These are phyloP conservation scores for Helotiales sp. DNA, from an alignment of 2,329 filamentous ascomycete species.

Conservation along the genomic window DNA sequence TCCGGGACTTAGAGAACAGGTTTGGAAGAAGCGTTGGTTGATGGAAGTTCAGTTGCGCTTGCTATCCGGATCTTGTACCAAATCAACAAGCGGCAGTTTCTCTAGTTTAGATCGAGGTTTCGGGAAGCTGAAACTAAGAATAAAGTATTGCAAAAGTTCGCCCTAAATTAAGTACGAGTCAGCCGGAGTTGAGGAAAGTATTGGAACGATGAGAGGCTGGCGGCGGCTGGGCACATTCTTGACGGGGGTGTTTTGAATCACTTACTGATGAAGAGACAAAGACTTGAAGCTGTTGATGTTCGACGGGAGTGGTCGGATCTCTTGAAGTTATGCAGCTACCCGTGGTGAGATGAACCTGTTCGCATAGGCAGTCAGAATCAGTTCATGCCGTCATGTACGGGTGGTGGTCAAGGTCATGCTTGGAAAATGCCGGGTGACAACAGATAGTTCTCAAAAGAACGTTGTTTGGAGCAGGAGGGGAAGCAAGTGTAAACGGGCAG, in stretches of 20 bases:
- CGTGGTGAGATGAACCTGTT: slow-evolving; percentile 40
- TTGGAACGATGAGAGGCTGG: slow-evolving; percentile 22
- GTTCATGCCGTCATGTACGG: slow-evolving; percentile 36
- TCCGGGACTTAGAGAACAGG: slow-evolving; percentile 19
- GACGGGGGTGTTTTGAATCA: slow-evolving; percentile 30
- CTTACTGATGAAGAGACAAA: slow-evolving; percentile 37
- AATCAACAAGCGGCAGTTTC: slow-evolving; percentile 31
- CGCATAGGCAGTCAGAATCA: slow-evolving; percentile 34
- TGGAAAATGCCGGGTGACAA: slow-evolving; percentile 36
- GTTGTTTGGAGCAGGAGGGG: slow-evolving; percentile 15
- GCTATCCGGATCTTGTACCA: slow-evolving; percentile 28
- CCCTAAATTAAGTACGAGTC: slow-evolving; percentile 25
- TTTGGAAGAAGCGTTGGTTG: slow-evolving; percentile 23
- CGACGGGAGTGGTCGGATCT: slow-evolving; percentile 30
- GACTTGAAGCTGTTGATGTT: slow-evolving; percentile 40
- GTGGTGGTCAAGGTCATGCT: slow-evolving; percentile 29
- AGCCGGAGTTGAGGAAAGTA: slow-evolving; percentile 22
- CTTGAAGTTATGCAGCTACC: slow-evolving; percentile 44
- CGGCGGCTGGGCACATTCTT: slow-evolving; percentile 18
- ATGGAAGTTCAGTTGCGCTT: slow-evolving; percentile 14
- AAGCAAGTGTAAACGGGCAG: slow-evolving; percentile 20
- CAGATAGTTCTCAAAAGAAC: not conserved
- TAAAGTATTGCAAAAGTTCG: slow-evolving; percentile 30
- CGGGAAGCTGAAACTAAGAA: slow-evolving; percentile 42
- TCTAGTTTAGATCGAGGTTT: slow-evolving; percentile 37